Base-by-base conservation (phyloP, 1,139 yeast species). In the Yamadazyma oceani region DNA sequence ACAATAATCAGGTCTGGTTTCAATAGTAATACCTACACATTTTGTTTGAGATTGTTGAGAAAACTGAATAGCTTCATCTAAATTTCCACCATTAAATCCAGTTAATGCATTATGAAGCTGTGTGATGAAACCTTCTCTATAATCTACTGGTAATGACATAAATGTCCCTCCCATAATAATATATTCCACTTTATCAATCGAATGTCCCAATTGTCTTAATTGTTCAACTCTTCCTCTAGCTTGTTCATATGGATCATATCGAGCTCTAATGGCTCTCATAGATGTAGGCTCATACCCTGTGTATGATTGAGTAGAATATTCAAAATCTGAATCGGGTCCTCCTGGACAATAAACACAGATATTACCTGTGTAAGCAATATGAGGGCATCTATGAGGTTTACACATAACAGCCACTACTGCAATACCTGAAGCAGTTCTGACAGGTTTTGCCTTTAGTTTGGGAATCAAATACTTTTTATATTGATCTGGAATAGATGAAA, bases 321-420 rank as follows among this genome's bases (percentile, higher is more conserved):
- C 99, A 57, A 92, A 92, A 65, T 92, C 99, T 1, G 95, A 85
- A 60, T 92, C 99, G 2, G 99, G 99, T 1, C 99, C 99, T 42
- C 99, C 99, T 4, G 99, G 99, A 66, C 99, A 92, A 60, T 92
- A 92, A 12, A 92, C 98, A 71, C 99, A 92, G 45, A 92, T 92
- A 56, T 92, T 92, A 43, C 99, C 99, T 0, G 99, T 92, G 60
- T 92, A 94, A 23, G 98, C 97, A 55, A 92, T 94, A 62, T 92
- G 99, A 23, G 99, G 99, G 66, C 99, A 92, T 67, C 99, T 77
- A 62, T 92, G 98, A 3, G 98, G 98, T 61, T 92, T 94, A 68
- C 97, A 92, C 97, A 94, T 92, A 26, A 94, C 97, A 0, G 98
- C 98, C 35, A 92, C 98, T 16, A 92, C 98, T 5, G 98, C 98